A percentile compares a stretch with the other conserved stretches of the same genome.
These are phyloP conservation scores for Hymenoscyphus scutula DNA, from an alignment of 2,329 filamentous ascomycete species.

Conservation along the genomic window DNA sequence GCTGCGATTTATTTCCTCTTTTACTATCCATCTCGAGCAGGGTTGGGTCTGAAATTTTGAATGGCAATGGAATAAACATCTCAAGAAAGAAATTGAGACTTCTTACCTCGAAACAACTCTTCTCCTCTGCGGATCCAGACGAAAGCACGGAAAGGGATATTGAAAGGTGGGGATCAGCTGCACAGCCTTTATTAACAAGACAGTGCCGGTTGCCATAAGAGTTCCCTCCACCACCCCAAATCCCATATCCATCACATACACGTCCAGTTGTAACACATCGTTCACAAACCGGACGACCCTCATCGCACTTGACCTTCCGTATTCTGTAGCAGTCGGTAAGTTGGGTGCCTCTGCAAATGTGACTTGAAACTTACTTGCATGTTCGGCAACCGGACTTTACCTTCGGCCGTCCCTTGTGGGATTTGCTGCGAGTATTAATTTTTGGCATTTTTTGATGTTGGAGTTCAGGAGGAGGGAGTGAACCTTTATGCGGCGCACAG, in stretches of 20 bases:
- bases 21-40: too few relatives aligned
- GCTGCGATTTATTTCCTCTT: too few relatives aligned
- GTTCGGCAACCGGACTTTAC: conserved; percentile 36
- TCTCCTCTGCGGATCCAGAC: too few relatives aligned
- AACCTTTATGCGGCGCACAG: too few relatives aligned
- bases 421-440: neutral
- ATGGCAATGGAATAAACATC: too few relatives aligned
- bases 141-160: neutral
- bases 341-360: neutral
- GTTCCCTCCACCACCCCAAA: conserved; percentile 25
- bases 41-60: too few relatives aligned
- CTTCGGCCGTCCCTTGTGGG: neutral
- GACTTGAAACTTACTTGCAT: conserved; percentile 38
- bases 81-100: too few relatives aligned
- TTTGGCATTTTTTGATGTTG: too few relatives aligned
- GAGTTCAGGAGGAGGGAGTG: neutral
- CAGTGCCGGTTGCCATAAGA: neutral
- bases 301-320: conserved; percentile 31
- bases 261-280: conserved; percentile 26
- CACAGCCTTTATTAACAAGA: neutral
- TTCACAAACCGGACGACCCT: conserved; percentile 24
- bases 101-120: too few relatives aligned
- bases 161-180: too few relatives aligned
- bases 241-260: conserved; percentile 37
- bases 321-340: conserved; percentile 35